Base-by-base conservation (phyloP, 495 filamentous ascomycete species). In the Neurospora sp. region DNA sequence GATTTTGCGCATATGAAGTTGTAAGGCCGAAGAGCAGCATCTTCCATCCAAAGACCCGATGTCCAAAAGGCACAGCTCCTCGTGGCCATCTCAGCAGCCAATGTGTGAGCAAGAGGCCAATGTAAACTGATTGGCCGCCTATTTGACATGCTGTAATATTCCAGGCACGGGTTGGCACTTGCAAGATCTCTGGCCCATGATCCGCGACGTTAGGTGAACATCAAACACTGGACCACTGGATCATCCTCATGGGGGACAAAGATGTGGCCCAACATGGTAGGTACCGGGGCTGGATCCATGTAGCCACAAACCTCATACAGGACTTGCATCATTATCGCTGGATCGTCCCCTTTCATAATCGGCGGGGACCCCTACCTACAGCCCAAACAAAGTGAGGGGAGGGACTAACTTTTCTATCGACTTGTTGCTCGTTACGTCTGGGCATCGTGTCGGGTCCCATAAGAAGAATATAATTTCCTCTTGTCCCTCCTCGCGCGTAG, bases 161-260 rank as follows among this genome's bases (percentile, higher is more conserved):
- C 11, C 48, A 66, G 53, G 53, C 14, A 61, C 53, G 27, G 27
- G 27, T 31, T 31, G 27, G 27, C 27, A 31, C 27, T 31, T 31
- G 27, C 27, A 37, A 35, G 53, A 66, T 66, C 53, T 66, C 53
- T 16, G 7, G 31, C 53, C 14, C 27, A 66, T 66, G 53, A 66
- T 66, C 75, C 76, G 75, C 76, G 77, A 81, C 76, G 75, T 37
- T 37, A 37, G 35, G 35, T 74, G 73, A 76, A 76, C 70, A 76
- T 81, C 78, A 81, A 80, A 81, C 80, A 78, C 77, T 78, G 73
- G 78, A 75, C 80, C 77, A 81, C 69, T 79, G 75, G 53, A 66
- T 66, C 53, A 37, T 37, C 35, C 35, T 37, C 35, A 66, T 66
- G 27, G 53, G 53, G 53, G 53, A 66, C 53, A 66, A 66, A 66